Evolutionary conservation across 1,284 basidiomycete species (phyloP).

Genomic region (Termitomyces sp.): DNA sequence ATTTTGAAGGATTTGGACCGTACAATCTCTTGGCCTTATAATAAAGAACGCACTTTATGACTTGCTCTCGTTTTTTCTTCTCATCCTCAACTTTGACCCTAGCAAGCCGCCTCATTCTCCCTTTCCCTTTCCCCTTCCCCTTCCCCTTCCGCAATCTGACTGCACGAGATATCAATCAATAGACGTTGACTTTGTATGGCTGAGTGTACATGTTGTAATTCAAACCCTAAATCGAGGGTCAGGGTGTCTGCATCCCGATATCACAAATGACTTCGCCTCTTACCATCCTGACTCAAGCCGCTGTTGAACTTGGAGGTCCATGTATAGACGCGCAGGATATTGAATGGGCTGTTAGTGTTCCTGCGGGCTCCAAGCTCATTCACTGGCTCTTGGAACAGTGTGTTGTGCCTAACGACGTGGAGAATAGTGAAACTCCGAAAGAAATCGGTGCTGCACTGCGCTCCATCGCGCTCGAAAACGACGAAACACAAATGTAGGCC

Average conservation of each 20-base stretch:
- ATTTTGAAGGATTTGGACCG: too few species aligned
- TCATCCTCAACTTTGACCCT: too few species aligned
- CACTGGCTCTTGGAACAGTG: conserved; percentile 24
- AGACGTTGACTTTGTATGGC: too few species aligned
- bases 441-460: conserved; percentile 14
- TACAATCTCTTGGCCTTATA: too few species aligned
- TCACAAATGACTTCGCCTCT: not conserved
- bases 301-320: conserved; percentile 21
- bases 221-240: not conserved
- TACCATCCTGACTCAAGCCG: conserved; percentile 10
- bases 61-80: too few species aligned
- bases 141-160: too few species aligned
- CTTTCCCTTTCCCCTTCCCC: too few species aligned
- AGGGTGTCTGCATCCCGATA: too few species aligned
- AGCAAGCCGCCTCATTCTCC: too few species aligned
- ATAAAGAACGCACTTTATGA: too few species aligned
- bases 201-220: too few species aligned
- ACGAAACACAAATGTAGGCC: conserved; percentile 22
- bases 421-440: not conserved
- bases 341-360: conserved; percentile 20
- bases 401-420: conserved; percentile 1
- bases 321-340: conserved; percentile 18
- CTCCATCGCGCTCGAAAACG: conserved; percentile 21
- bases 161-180: too few species aligned
- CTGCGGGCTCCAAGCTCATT: conserved; percentile 22